Evolutionary conservation across 2,329 filamentous ascomycete genomes (phyloP), one percentile per base, ranked within the genome.

Genomic region (Aspergillus fumigatus): DNA sequence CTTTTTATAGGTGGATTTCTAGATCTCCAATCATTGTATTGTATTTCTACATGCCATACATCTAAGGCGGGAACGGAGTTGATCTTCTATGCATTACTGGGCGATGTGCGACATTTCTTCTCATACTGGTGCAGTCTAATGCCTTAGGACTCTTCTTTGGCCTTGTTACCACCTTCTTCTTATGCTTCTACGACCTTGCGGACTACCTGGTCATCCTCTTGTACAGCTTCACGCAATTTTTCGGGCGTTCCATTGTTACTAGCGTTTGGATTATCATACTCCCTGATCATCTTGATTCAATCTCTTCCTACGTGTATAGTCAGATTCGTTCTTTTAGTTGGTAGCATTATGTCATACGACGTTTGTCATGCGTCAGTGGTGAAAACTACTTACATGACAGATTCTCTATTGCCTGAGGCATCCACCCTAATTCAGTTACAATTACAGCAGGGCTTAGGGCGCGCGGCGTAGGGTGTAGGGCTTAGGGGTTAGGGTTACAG

Each of bases 401-500:
- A 38, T 38, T 17, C 5, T 3, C 5, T 35, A 3, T 21, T 47
- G 43, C 21, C 43, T 47, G 43, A 47, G 43, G 43, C 10, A 10
- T 23, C 8, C 2, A 19, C 7, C 3, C 41, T 10, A 6, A 5
- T 17, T 3, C 5, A 4, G 21, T 25, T 14, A 23, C 5, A 4
- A 11, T 25, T 14, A 23, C 19, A 11, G 8, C 19, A 9, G 41
- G 21, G 21, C n/a, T 19, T 19, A 47, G 43, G 43, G 43, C 43
- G 14, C 25, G 5, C 25, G 5, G 25, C 25, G 4, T 26, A 26
- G 25, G 25, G 25, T 6, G 25, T 5, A 25, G 25, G 25, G 25
- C 25, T 62, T 66, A 68, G 65, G 65, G 57, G 54, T 53, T 57
- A 65, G 65, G 65, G 65, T 55, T 60, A 51, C 59, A 59, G 63